A percentile compares a stretch with the other conserved stretches of the same genome.
Evolutionary conservation across 768 basidiomycete species (phyloP).

Genomic region (Pleurotus ostreatus): DNA sequence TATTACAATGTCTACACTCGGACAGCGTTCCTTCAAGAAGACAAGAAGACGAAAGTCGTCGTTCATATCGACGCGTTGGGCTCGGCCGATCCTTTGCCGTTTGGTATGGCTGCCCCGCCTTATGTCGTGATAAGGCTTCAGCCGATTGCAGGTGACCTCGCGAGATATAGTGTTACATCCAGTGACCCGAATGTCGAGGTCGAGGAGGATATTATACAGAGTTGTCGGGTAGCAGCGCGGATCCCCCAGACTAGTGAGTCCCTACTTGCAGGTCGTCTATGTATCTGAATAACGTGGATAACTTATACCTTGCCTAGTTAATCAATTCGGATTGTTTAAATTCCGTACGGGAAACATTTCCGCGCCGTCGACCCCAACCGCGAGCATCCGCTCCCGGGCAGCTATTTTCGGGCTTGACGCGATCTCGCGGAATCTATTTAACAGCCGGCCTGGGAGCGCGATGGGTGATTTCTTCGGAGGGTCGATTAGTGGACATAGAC

Average conservation of each 20-base stretch:
- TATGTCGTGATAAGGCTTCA: conserved; percentile 80
- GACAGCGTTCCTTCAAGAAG: conserved; percentile 72
- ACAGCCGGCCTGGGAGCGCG: conserved; percentile 58
- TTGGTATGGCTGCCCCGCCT: conserved; percentile 66
- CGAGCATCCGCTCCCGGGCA: conserved; percentile 54
- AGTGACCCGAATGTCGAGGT: conserved; percentile 69
- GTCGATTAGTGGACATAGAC: conserved; percentile 63
- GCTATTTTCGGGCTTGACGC: conserved; percentile 89
- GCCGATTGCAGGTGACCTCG: conserved; percentile 79
- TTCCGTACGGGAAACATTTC: conserved; percentile 74
- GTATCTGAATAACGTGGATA: not conserved
- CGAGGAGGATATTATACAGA: conserved; percentile 83
- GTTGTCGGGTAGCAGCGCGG: conserved; percentile 63
- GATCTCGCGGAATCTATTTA: conserved; percentile 87
- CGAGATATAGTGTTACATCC: conserved; percentile 73
- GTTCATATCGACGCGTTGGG: conserved; percentile 81
- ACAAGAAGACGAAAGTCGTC: conserved; percentile 86
- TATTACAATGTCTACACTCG: conserved; percentile 89
- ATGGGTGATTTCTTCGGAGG: conserved; percentile 76
- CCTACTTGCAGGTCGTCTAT: not conserved
- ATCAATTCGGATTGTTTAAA: conserved; percentile 86
- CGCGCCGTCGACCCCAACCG: conserved; percentile 82
- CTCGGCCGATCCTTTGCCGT: conserved; percentile 71
- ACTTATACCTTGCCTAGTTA: conserved; percentile 43
- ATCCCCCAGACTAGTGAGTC: conserved; percentile 79